Percentiles rank a stretch among this genome's conserved stretches.
phyloP scores from a whole-genome alignment of 2,329 filamentous ascomycete genomes.

The Colletotrichum horii region DNA sequence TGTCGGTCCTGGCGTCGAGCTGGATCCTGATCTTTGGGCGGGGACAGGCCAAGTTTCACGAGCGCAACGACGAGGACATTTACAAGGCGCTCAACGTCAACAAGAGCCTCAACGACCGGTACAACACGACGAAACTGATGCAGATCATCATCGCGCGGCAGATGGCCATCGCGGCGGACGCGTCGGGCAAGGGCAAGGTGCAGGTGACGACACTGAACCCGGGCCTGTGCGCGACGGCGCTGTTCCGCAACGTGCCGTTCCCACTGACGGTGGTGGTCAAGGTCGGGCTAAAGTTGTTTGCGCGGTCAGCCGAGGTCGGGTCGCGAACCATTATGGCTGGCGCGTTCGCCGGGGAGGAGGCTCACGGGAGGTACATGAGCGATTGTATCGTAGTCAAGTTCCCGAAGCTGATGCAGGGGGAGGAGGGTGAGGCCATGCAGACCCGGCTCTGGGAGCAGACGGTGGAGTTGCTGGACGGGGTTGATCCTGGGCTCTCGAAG shows the following conservation, averaged over 20 bases:
- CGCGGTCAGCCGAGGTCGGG: slow-evolving; percentile 42
- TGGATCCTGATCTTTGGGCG: background rate
- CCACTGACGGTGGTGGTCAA: slow-evolving; percentile 29
- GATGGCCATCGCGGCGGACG: slow-evolving; percentile 37
- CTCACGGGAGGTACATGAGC: slow-evolving; percentile 46
- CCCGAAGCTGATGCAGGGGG: slow-evolving; percentile 31
- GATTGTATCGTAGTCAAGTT: slow-evolving; percentile 31
- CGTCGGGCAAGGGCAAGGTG: slow-evolving; percentile 35
- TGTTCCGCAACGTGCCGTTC: slow-evolving; percentile 39
- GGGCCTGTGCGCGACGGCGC: slow-evolving; percentile 43
- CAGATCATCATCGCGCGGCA: slow-evolving; percentile 33
- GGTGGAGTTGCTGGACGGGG: slow-evolving; percentile 43
- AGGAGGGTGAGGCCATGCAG: slow-evolving; percentile 40
- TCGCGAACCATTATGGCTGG: slow-evolving; percentile 43
- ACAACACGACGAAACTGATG: slow-evolving; percentile 39
- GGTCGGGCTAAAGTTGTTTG: slow-evolving; percentile 28
- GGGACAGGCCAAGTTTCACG: slow-evolving; percentile 35
- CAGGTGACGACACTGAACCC: slow-evolving; percentile 44
- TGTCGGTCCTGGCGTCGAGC: background rate
- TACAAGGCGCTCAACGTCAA: slow-evolving; percentile 36
- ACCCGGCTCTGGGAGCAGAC: slow-evolving; percentile 47
- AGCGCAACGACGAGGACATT: slow-evolving; percentile 33
- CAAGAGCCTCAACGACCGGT: slow-evolving; percentile 34
- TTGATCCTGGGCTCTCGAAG: slow-evolving; percentile 42
- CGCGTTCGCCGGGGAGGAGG: slow-evolving; percentile 39